Evolutionary conservation across 768 basidiomycete genomes (phyloP).

Genomic region (Tulasnella sp.): DNA sequence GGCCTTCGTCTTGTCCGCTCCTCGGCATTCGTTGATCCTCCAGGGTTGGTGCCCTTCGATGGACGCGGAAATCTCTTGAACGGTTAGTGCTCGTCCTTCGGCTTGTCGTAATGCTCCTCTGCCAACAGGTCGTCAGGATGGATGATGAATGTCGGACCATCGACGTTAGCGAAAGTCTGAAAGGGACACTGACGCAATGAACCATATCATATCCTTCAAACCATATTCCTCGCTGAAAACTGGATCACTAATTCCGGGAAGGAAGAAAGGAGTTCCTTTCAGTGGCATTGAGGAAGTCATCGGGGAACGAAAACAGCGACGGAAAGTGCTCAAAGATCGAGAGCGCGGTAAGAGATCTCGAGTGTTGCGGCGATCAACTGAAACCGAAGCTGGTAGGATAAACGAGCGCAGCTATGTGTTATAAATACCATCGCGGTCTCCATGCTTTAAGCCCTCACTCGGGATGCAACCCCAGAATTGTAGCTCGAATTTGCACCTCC

Average conservation of each 20-base stretch:
- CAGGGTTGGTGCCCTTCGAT: neutral
- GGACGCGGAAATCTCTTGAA: neutral
- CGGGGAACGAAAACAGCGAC: neutral
- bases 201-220: neutral
- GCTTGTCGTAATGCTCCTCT: neutral
- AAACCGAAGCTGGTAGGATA: too few relatives aligned
- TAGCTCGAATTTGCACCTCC: too few relatives aligned
- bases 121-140: too few relatives aligned
- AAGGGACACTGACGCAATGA: neutral
- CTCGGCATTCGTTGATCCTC: neutral
- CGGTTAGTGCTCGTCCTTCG: neutral
- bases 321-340: neutral
- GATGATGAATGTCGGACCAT: neutral
- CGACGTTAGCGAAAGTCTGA: neutral
- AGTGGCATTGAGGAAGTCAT: neutral
- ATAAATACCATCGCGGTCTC: too few relatives aligned
- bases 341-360: neutral
- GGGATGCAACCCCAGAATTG: too few relatives aligned
- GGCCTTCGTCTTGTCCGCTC: neutral
- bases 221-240: constrained; percentile 85
- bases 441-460: too few relatives aligned
- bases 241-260: constrained; percentile 37
- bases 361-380: too few relatives aligned
- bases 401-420: too few relatives aligned
- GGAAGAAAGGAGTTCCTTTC: neutral